phyloP scores from a whole-genome alignment of 108 stramenopile genomes.

The Mayamaea pseudoterrestris region DNA sequence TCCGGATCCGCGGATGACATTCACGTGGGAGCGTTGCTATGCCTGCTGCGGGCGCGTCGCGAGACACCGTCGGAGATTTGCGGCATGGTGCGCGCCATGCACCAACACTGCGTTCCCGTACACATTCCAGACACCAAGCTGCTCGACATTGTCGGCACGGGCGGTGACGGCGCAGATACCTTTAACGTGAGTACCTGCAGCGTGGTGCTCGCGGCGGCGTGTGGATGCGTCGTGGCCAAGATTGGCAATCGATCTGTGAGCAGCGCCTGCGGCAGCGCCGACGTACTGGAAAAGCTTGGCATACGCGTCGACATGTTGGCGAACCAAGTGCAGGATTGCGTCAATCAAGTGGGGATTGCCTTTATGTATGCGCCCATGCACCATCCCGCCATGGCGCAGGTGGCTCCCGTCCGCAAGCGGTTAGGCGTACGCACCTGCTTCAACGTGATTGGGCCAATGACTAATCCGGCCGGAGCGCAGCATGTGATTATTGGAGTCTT shows the following conservation, averaged over 20 bases:
- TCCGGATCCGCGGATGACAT: conserved; percentile 54
- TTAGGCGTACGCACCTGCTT: conserved; percentile 92
- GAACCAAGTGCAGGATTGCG: conserved; percentile 79
- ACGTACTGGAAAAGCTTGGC: conserved; percentile 92
- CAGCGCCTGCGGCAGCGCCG: conserved; percentile 83
- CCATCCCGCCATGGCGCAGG: conserved; percentile 94
- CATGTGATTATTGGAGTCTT: conserved; percentile 96
- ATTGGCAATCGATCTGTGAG: conserved; percentile 94
- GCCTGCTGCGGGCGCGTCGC: conserved; percentile 78
- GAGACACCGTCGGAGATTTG: conserved; percentile 92
- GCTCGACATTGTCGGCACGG: conserved; percentile 98
- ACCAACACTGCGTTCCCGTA: conserved; percentile 60
- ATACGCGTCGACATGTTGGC: conserved; percentile 87
- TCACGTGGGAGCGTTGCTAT: conserved; percentile 80
- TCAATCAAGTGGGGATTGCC: conserved; percentile 76
- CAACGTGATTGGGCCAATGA: conserved; percentile 98
- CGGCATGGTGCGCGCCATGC: conserved; percentile 95
- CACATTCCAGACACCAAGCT: conserved; percentile 47
- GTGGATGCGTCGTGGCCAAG: conserved; percentile 92
- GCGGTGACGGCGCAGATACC: conserved; percentile 98
- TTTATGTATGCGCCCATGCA: conserved; percentile 98
- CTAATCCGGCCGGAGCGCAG: conserved; percentile 95
- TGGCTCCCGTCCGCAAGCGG: conserved; percentile 91
- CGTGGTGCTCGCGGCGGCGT: conserved; percentile 92
- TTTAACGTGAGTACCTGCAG: conserved; percentile 95